Percentiles rank a stretch among this genome's conserved stretches.
phyloP scores from a whole-genome alignment of 2,329 filamentous ascomycete genomes.

The Leptographium procerum region DNA sequence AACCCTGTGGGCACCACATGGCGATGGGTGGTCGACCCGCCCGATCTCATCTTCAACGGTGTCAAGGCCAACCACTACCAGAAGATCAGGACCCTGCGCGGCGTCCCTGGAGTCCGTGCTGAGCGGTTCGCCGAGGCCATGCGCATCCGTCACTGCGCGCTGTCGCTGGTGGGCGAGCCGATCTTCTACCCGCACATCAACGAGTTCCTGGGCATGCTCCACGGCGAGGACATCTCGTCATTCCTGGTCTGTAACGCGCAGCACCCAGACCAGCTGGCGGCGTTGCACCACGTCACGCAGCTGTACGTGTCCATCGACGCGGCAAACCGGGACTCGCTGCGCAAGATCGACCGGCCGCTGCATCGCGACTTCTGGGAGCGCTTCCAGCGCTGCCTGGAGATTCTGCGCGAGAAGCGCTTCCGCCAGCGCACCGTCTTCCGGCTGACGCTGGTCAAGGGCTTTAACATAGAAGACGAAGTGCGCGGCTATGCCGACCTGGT shows the following conservation, averaged over 20 bases:
- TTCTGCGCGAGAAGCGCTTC: slow-evolving; percentile 71
- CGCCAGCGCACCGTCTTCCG: slow-evolving; percentile 89
- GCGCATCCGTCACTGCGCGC: slow-evolving; percentile 83
- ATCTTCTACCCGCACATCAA: slow-evolving; percentile 99
- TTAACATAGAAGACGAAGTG: slow-evolving; percentile 92
- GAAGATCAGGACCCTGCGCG: slow-evolving; percentile 95
- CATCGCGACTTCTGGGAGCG: slow-evolving; percentile 97
- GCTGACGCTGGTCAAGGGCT: slow-evolving; percentile 90
- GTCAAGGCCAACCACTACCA: slow-evolving; percentile 89
- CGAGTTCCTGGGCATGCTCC: slow-evolving; percentile 73
- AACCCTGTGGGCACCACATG: slow-evolving; percentile 95
- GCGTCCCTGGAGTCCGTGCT: slow-evolving; percentile 81
- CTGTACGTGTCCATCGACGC: slow-evolving; percentile 96
- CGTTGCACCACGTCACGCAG: slow-evolving; percentile 78
- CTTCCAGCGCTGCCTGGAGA: slow-evolving; percentile 82
- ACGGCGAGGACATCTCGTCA: slow-evolving; percentile 76
- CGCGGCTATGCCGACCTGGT: slow-evolving; percentile 84
- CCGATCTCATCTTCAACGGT: slow-evolving; percentile 78
- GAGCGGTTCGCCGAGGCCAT: slow-evolving; percentile 90
- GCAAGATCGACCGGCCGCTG: slow-evolving; percentile 80
- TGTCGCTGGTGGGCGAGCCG: slow-evolving; percentile 90
- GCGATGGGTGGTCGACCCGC: slow-evolving; percentile 91
- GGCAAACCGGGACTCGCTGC: slow-evolving; percentile 75
- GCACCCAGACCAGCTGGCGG: slow-evolving; percentile 79
- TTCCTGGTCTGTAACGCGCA: slow-evolving; percentile 97